Evolutionary conservation across 2,329 filamentous ascomycete genomes (phyloP).

Genomic region (Fusarium proliferatum): DNA sequence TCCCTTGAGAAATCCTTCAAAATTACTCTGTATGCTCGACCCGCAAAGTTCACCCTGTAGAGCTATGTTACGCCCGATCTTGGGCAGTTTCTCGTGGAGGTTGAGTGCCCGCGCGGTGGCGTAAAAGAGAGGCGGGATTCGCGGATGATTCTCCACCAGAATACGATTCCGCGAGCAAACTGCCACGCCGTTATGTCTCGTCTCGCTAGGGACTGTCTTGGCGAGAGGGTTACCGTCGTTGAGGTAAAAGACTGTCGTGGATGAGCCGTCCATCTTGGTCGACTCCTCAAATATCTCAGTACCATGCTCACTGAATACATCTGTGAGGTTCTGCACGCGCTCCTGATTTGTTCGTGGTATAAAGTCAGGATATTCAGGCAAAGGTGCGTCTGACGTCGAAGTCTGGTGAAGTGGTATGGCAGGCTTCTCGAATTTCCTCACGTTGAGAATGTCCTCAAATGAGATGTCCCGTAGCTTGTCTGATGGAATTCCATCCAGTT

Average conservation of each 20-base stretch:
- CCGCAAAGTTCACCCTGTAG: slow-evolving; percentile 44
- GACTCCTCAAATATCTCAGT: slow-evolving; percentile 50
- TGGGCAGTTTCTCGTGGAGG: slow-evolving; percentile 20
- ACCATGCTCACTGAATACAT: slow-evolving; percentile 26
- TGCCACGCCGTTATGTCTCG: slow-evolving; percentile 16
- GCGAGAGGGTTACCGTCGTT: slow-evolving; percentile 32
- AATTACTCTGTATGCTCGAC: slow-evolving; percentile 39
- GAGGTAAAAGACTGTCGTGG: slow-evolving; percentile 54
- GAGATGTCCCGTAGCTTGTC: slow-evolving; percentile 15
- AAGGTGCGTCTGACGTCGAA: not conserved
- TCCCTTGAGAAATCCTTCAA: slow-evolving; percentile 34
- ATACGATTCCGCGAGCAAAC: slow-evolving; percentile 41
- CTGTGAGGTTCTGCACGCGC: slow-evolving; percentile 40
- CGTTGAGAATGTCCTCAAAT: slow-evolving; percentile 35
- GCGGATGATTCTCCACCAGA: slow-evolving; percentile 24
- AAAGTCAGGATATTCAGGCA: slow-evolving; percentile 36
- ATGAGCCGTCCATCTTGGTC: slow-evolving; percentile 54
- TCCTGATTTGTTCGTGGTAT: slow-evolving; percentile 40
- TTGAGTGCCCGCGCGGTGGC: slow-evolving; percentile 6
- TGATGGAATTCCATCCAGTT: not conserved
- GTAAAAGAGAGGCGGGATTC: slow-evolving; percentile 34
- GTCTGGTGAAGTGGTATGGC: not conserved
- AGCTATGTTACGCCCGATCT: slow-evolving; percentile 31
- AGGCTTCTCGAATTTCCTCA: slow-evolving; percentile 37
- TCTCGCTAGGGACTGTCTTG: slow-evolving; percentile 25